Conservation (phyloP, 2,329 filamentous ascomycete species). For the Alternaria postmessia region DNA sequence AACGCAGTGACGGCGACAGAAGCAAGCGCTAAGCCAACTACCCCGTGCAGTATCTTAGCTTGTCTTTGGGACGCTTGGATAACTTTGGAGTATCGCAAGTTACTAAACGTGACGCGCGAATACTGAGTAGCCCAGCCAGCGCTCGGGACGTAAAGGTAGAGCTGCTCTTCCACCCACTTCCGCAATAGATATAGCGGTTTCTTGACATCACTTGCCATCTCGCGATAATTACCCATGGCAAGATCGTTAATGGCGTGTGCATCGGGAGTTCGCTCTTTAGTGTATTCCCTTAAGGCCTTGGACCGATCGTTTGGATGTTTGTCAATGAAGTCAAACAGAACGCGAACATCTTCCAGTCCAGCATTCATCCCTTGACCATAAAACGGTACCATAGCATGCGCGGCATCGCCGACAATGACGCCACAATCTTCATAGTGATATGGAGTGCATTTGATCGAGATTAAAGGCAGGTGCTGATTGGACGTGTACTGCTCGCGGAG, state of each 20-base stretch:
- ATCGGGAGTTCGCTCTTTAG: constrained; percentile 75
- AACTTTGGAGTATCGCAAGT: constrained; percentile 88
- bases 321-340: constrained; percentile 85
- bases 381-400: constrained; percentile 98
- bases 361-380: constrained; percentile 99
- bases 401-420: constrained; percentile 90
- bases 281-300: constrained; percentile 75
- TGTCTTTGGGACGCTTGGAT: constrained; percentile 67
- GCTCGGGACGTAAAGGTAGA: constrained; percentile 77
- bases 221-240: constrained; percentile 87
- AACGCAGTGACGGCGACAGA: constrained; percentile 26
- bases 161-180: constrained; percentile 84
- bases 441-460: constrained; percentile 90
- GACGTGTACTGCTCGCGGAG: constrained; percentile 76
- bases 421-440: constrained; percentile 81
- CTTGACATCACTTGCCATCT: constrained; percentile 89
- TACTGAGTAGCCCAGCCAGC: constrained; percentile 95
- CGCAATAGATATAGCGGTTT: constrained; percentile 79
- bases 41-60: constrained; percentile 41
- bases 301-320: constrained; percentile 60
- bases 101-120: constrained; percentile 89
- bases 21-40: constrained; percentile 34
- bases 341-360: constrained; percentile 89
- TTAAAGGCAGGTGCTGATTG: constrained; percentile 91
- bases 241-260: constrained; percentile 92